A percentile compares a stretch with the other conserved stretches of the same genome.
phyloP scores from a whole-genome alignment of 306 rosid genomes.

The Lathyrus aphaca region DNA sequence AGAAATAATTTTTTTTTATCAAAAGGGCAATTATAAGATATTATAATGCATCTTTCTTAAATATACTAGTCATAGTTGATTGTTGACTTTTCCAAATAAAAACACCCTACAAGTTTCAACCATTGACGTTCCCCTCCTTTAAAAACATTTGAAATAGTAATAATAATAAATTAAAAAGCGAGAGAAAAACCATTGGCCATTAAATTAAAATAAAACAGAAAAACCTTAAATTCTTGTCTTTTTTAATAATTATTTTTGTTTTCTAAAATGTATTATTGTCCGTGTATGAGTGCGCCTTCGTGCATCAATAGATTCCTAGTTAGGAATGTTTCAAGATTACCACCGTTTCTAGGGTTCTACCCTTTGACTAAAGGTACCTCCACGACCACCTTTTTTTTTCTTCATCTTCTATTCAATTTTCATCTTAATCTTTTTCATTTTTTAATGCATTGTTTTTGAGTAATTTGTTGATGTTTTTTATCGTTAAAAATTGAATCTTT shows the following conservation, averaged over 20 bases:
- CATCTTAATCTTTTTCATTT: slow-evolving; percentile 6
- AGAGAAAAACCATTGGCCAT: background rate
- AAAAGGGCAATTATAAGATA: too few species aligned
- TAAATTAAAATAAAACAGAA: background rate
- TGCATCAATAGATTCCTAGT: slow-evolving; percentile 40
- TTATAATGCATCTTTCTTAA: too few species aligned
- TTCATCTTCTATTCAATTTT: background rate
- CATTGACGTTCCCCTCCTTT: background rate
- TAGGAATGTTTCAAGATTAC: slow-evolving; percentile 44
- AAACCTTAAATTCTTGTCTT: slow-evolving; percentile 13
- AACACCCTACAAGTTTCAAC: background rate
- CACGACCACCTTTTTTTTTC: background rate
- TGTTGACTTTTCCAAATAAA: too few species aligned
- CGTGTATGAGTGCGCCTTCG: slow-evolving; percentile 37
- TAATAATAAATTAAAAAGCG: background rate
- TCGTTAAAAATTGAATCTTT: slow-evolving; percentile 3
- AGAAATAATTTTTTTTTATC: too few species aligned
- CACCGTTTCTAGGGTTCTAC: slow-evolving; percentile 48
- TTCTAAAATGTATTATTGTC: background rate
- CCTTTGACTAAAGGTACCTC: slow-evolving; percentile 43
- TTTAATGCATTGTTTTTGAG: slow-evolving; percentile 19
- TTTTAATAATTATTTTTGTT: background rate
- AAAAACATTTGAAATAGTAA: background rate
- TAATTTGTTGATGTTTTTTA: slow-evolving; percentile 4
- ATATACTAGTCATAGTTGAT: too few species aligned